A percentile compares a stretch with the other conserved stretches of the same genome.
Conservation (phyloP, 1,284 basidiomycete genomes). For the Tausonia pullulans region DNA sequence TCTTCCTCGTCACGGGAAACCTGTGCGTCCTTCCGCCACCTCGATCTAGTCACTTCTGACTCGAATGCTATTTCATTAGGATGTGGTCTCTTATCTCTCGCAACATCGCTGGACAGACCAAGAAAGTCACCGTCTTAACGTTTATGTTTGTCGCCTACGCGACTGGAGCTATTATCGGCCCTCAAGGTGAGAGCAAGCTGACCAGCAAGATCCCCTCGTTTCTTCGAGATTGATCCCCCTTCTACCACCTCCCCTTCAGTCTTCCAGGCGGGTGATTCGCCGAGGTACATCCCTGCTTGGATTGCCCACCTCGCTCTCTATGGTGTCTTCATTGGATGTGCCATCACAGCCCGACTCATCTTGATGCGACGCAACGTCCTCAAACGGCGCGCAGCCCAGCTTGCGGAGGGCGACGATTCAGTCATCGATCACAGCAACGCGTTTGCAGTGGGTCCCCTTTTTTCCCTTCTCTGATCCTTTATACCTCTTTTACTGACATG, state of each 20-base stretch:
- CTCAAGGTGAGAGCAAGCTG: slow-evolving; percentile 18
- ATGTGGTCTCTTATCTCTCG: slow-evolving; percentile 22
- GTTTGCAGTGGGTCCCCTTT: slow-evolving; percentile 11
- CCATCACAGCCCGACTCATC: slow-evolving; percentile 19
- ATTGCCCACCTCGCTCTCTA: slow-evolving; percentile 22
- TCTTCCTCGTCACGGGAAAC: slow-evolving; percentile 2
- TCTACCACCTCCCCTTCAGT: slow-evolving; percentile 2
- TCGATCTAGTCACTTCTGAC: too few relatives aligned
- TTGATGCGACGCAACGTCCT: slow-evolving; percentile 21
- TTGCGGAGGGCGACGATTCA: slow-evolving; percentile 6
- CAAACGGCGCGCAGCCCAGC: slow-evolving; percentile 13
- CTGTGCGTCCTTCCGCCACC: too few relatives aligned
- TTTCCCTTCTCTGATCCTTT: not conserved
- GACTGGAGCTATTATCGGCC: slow-evolving; percentile 22
- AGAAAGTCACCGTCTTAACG: slow-evolving; percentile 19
- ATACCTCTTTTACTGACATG: not conserved
- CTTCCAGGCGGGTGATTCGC: slow-evolving; percentile 20
- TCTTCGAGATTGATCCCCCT: not conserved
- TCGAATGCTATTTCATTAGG: too few relatives aligned
- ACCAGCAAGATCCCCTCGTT: slow-evolving; percentile 13
- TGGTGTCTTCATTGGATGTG: slow-evolving; percentile 20
- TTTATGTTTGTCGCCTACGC: slow-evolving; percentile 25
- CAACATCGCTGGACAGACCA: slow-evolving; percentile 25
- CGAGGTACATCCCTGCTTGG: slow-evolving; percentile 23
- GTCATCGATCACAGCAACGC: slow-evolving; percentile 19